These are phyloP conservation scores for Debaryomyces tyrocola DNA, from an alignment of 805 yeast species.

Conservation along the genomic window DNA sequence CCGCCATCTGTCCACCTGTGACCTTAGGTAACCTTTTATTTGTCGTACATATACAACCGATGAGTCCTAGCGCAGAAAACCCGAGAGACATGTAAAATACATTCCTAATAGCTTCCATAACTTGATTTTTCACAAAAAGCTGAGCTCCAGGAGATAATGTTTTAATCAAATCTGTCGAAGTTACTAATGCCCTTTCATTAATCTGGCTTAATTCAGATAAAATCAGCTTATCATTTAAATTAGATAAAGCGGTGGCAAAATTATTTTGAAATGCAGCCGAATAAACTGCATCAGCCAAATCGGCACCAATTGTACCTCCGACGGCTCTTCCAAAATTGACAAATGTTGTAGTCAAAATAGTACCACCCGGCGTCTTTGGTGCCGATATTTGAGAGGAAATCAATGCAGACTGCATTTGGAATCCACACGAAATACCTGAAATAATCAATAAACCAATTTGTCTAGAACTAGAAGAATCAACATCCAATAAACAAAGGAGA, in stretches of 20 bases:
- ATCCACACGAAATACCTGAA: constrained; percentile 49
- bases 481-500: constrained; percentile 38
- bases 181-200: constrained; percentile 12
- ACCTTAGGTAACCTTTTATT: constrained; percentile 8
- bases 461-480: constrained; percentile 31
- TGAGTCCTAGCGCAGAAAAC: constrained; percentile 22
- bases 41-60: constrained; percentile 5
- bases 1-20: not conserved
- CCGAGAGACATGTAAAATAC: constrained; percentile 45
- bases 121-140: constrained; percentile 19
- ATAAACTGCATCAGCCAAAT: constrained; percentile 43
- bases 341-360: constrained; percentile 48
- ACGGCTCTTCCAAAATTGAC: constrained; percentile 45
- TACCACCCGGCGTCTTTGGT: constrained; percentile 51
- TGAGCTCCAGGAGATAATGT: constrained; percentile 22
- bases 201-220: constrained; percentile 17
- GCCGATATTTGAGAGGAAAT: constrained; percentile 48
- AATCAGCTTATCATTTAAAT: constrained; percentile 11
- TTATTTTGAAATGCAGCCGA: constrained; percentile 20
- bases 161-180: constrained; percentile 12
- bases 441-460: constrained; percentile 48
- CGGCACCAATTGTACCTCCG: constrained; percentile 47
- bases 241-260: constrained; percentile 4
- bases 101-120: constrained; percentile 38
- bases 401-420: constrained; percentile 45